Conservation (phyloP, 2,329 filamentous ascomycete genomes). For the Fusarium heterosporum region DNA sequence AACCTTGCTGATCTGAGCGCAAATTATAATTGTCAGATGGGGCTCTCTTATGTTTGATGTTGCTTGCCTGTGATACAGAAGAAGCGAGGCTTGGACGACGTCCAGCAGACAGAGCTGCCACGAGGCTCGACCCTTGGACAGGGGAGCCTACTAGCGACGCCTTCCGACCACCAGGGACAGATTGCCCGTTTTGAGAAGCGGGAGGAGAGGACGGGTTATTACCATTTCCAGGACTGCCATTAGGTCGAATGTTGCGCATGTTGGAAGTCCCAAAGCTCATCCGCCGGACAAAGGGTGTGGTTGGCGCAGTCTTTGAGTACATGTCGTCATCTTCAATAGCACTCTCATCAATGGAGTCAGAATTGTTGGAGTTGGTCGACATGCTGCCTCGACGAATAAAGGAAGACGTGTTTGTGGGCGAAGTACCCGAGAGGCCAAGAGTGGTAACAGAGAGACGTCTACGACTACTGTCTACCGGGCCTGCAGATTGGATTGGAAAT, state of each 20-base stretch:
- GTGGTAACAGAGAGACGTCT: constrained; percentile 81
- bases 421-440: constrained; percentile 77
- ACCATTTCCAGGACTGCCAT: constrained; percentile 73
- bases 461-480: constrained; percentile 67
- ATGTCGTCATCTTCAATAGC: constrained; percentile 77
- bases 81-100: constrained; percentile 54
- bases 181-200: constrained; percentile 49
- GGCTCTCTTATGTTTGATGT: constrained; percentile 65
- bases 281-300: constrained; percentile 82
- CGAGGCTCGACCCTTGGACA: constrained; percentile 48
- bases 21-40: constrained; percentile 72
- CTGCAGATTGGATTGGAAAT: constrained; percentile 56
- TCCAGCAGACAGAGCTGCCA: constrained; percentile 51
- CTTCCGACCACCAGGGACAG: constrained; percentile 50
- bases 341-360: constrained; percentile 75
- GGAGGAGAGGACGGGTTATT: constrained; percentile 62
- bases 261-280: constrained; percentile 90
- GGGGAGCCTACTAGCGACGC: constrained; percentile 44
- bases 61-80: constrained; percentile 67
- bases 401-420: constrained; percentile 67
- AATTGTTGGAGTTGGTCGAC: constrained; percentile 70
- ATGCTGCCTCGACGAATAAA: constrained; percentile 74
- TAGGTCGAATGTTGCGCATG: constrained; percentile 67
- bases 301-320: constrained; percentile 69
- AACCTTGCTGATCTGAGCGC: constrained; percentile 83